Evolutionary conservation across 495 filamentous ascomycete genomes (phyloP).

Genomic region (Lasiosphaeriaceae sp.): DNA sequence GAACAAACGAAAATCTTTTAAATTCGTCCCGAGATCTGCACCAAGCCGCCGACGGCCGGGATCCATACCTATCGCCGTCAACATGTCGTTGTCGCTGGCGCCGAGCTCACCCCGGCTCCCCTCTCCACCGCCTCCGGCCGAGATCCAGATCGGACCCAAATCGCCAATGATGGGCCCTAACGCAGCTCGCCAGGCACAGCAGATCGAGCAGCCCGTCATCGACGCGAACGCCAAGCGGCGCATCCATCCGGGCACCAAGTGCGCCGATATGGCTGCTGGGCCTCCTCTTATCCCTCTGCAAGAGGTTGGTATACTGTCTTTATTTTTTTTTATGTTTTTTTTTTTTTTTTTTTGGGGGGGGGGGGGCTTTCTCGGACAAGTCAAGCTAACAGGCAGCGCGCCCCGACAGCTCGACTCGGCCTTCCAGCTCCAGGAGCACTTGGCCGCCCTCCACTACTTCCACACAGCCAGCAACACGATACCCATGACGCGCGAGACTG

Average conservation of each 20-base stretch:
- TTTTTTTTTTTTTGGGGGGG: too few relatives aligned
- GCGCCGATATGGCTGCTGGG: slow-evolving; percentile 84
- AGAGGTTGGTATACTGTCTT: slow-evolving; percentile 55
- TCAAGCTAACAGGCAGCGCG: not conserved
- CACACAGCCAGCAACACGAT: slow-evolving; percentile 62
- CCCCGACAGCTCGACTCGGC: slow-evolving; percentile 75
- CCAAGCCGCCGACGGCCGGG: not conserved
- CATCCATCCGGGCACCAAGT: slow-evolving; percentile 88
- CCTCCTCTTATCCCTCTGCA: slow-evolving; percentile 80
- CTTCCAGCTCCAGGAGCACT: slow-evolving; percentile 97
- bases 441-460: slow-evolving; percentile 82
- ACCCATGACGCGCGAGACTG: slow-evolving; percentile 70
- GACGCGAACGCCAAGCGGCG: slow-evolving; percentile 63
- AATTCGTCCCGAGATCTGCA: not conserved
- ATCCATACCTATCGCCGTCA: not conserved
- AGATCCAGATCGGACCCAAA: slow-evolving; percentile 83
- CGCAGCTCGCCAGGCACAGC: slow-evolving; percentile 49
- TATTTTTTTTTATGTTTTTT: too few relatives aligned
- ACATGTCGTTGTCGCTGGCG: slow-evolving; percentile 62
- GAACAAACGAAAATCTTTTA: too few relatives aligned
- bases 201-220: slow-evolving; percentile 53
- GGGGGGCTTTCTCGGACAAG: too few relatives aligned
- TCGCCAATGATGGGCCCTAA: slow-evolving; percentile 65
- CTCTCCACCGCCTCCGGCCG: slow-evolving; percentile 82
- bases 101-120: slow-evolving; percentile 82